Base-by-base conservation (phyloP, 2,329 filamentous ascomycete species). In the Microdochium paspali region DNA sequence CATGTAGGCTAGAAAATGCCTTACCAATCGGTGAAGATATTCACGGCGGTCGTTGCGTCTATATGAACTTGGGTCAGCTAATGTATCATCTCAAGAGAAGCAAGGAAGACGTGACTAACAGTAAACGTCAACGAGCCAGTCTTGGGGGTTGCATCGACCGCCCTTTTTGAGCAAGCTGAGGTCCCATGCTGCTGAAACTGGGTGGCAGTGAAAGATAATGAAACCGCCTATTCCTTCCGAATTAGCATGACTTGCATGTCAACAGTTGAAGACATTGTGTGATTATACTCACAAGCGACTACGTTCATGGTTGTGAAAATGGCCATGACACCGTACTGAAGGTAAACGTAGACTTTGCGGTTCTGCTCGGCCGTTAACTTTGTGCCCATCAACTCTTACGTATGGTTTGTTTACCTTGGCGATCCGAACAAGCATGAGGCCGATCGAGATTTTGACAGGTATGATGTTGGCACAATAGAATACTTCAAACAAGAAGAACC, bases 41-140 rank as follows among this genome's bases (percentile, higher is more conserved):
- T 55, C 15, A 54, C 50, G 7, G 53, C 53, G 9, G 53, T 55
- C 4, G 52, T 54, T 4, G 53, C 53, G 24, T 55, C 53, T 45
- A 54, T 54, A n/a, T 52, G 50, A 21, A 20, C 32, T 15, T 15
- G n/a, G 6, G 32, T 39, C 32, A 39, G 32, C 32, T 2, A 5
- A 5, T 3, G 18, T 24, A 24, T 24, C 15, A n/a, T n/a, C n/a
- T n/a, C n/a, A n/a, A n/a, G n/a, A n/a, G n/a, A n/a, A n/a, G n/a
- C n/a, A n/a, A n/a, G n/a, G n/a, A n/a, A n/a, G n/a, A n/a, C n/a
- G n/a, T n/a, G 9, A 20, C 23, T 25, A n/a, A 21, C 6, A 24
- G 7, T 28, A 7, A 9, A n/a, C 35, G 44, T 53, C 50, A 15
- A 47, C 49, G 15, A 55, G 44, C 28, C 52, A 52, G 24, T n/a